Evolutionary conservation across 2,329 filamentous ascomycete genomes (phyloP).

Genomic region (Malbranchea zuffiana): DNA sequence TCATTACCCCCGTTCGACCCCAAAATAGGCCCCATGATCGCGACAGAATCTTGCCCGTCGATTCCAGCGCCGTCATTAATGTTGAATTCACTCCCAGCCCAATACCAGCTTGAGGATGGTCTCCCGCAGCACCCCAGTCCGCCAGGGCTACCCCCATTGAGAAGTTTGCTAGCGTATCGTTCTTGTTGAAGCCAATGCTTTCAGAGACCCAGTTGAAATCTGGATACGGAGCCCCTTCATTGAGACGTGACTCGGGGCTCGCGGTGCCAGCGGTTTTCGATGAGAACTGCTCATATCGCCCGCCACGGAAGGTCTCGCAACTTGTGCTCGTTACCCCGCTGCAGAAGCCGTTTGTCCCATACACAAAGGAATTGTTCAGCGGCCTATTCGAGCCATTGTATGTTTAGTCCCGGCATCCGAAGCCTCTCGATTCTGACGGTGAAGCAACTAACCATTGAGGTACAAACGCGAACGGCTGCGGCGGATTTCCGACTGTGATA

Average conservation of each 20-base stretch:
- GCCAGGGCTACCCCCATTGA: conserved; percentile 2
- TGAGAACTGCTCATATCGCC: conserved; percentile 3
- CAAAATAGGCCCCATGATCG: conserved; percentile 13
- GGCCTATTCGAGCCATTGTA: background rate
- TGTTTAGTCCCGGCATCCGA: background rate
- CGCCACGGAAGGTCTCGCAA: conserved; percentile 1
- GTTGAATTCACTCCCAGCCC: conserved; percentile 7
- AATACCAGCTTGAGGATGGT: background rate
- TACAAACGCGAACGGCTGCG: conserved; percentile 4
- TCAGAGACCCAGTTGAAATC: conserved; percentile 4
- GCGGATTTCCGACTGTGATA: conserved; percentile 3
- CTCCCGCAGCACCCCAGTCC: background rate
- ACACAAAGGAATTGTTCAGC: conserved; percentile 5
- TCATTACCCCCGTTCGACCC: conserved; percentile 8
- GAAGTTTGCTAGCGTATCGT: background rate
- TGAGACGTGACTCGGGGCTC: background rate
- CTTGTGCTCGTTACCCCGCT: background rate
- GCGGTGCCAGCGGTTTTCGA: background rate
- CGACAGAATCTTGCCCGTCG: conserved; percentile 8
- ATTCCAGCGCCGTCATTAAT: conserved; percentile 1
- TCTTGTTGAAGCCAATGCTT: background rate
- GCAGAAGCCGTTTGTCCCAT: conserved; percentile 6
- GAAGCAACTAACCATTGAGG: conserved; percentile 1
- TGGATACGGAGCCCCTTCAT: background rate
- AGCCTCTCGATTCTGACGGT: background rate